Conservation (phyloP, 208 protist genomes). For the Strigomonas galati region DNA sequence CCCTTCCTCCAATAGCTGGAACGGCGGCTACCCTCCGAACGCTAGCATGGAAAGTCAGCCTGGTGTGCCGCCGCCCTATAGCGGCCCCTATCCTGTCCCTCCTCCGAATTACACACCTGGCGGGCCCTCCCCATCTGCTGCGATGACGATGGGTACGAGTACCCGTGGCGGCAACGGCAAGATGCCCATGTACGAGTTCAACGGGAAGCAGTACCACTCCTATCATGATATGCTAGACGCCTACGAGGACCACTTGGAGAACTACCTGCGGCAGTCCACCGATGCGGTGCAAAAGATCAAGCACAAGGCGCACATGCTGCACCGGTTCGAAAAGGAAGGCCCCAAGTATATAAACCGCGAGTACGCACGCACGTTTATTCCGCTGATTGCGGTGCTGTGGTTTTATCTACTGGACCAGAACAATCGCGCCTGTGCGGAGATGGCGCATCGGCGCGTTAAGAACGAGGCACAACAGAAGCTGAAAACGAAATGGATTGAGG, state of each 20-base stretch:
- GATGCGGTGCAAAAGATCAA: constrained; percentile 10
- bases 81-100: too few relatives aligned
- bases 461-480: constrained; percentile 1
- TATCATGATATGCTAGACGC: constrained; percentile 47
- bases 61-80: too few relatives aligned
- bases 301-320: constrained; percentile 11
- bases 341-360: not conserved
- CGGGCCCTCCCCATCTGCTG: too few relatives aligned
- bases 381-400: not conserved
- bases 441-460: not conserved
- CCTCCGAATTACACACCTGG: too few relatives aligned
- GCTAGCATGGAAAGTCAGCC: too few relatives aligned
- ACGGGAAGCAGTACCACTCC: constrained; percentile 18
- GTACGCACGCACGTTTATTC: constrained; percentile 1
- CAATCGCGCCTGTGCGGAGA: not conserved
- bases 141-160: too few relatives aligned
- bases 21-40: too few relatives aligned
- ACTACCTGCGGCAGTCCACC: constrained; percentile 7
- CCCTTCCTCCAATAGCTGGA: too few relatives aligned
- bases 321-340: constrained; percentile 3
- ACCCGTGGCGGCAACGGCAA: not conserved
- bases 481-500: not conserved
- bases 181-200: not conserved
- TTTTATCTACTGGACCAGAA: not conserved
- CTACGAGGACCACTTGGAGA: constrained; percentile 40